Percentiles rank a stretch among this genome's conserved stretches.
phyloP scores from a whole-genome alignment of 768 basidiomycete species.

The Pholiota molesta region DNA sequence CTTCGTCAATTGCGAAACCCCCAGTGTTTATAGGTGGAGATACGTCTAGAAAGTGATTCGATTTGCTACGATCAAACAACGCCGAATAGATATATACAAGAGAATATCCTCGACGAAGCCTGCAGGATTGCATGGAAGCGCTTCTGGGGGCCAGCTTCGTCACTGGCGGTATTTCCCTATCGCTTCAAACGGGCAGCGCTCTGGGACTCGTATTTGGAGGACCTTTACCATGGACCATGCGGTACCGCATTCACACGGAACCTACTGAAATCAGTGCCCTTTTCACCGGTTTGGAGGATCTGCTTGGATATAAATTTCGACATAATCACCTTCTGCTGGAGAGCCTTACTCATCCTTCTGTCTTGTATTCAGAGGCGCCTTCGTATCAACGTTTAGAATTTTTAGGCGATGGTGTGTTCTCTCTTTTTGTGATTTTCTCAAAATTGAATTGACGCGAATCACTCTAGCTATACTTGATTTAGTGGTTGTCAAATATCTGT shows the following conservation, averaged over 20 bases:
- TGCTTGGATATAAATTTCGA: conserved; percentile 72
- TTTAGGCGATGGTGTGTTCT: conserved; percentile 78
- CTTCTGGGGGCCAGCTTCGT: conserved; percentile 77
- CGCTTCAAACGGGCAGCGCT: conserved; percentile 62
- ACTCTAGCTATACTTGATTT: conserved; percentile 67
- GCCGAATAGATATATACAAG: conserved; percentile 40
- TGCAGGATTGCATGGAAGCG: conserved; percentile 92
- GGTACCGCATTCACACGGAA: conserved; percentile 44
- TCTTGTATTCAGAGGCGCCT: conserved; percentile 45
- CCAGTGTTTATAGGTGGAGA: conserved; percentile 60
- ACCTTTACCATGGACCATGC: conserved; percentile 62
- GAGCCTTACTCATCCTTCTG: conserved; percentile 88
- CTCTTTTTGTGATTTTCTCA: not conserved
- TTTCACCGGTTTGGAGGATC: conserved; percentile 59
- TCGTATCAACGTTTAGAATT: conserved; percentile 91
- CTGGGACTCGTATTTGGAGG: conserved; percentile 80
- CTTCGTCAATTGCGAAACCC: conserved; percentile 64
- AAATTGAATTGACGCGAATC: conserved; percentile 13
- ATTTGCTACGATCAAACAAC: conserved; percentile 18
- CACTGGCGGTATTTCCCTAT: conserved; percentile 71
- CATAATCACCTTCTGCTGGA: conserved; percentile 66
- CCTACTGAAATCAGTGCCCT: conserved; percentile 43
- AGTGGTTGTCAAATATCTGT: conserved; percentile 74
- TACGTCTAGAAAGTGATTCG: conserved; percentile 41
- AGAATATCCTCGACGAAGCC: conserved; percentile 63